phyloP scores from a whole-genome alignment of 1,139 yeast species.

The Candida glucosophila region DNA sequence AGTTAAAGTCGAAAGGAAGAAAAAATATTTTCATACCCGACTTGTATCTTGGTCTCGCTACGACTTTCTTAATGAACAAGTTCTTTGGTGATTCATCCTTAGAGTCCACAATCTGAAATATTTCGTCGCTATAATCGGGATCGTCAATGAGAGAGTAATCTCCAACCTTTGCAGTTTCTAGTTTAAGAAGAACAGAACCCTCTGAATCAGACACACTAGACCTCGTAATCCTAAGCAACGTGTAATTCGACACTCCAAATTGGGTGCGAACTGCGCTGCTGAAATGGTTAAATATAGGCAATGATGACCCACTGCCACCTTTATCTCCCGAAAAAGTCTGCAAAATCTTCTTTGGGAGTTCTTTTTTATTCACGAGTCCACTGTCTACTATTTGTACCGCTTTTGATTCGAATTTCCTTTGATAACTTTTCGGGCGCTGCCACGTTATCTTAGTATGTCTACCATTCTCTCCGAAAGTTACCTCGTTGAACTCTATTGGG shows the following conservation, averaged over 20 bases:
- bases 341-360: conserved; percentile 27
- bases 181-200: conserved; percentile 41
- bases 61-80: conserved; percentile 35
- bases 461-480: too few relatives aligned
- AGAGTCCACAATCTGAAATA: conserved; percentile 31
- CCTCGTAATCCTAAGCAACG: conserved; percentile 44
- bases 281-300: conserved; percentile 36
- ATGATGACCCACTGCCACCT: too few relatives aligned
- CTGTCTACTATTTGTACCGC: conserved; percentile 27
- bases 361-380: conserved; percentile 27
- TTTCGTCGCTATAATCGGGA: conserved; percentile 34
- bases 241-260: conserved; percentile 32
- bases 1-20: conserved; percentile 21
- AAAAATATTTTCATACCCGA: conserved; percentile 41
- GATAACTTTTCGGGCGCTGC: too few relatives aligned
- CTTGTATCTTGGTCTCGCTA: conserved; percentile 46
- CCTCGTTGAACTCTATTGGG: too few relatives aligned
- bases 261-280: conserved; percentile 37
- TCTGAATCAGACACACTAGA: conserved; percentile 45
- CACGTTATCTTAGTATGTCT: too few relatives aligned
- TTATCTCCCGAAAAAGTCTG: conserved; percentile 23
- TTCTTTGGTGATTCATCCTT: conserved; percentile 35
- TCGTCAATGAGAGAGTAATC: conserved; percentile 42
- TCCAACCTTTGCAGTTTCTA: conserved; percentile 50
- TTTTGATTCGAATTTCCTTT: too few relatives aligned